Evolutionary conservation across 108 stramenopile genomes (phyloP).

Genomic region (Discostella stelligeroides): DNA sequence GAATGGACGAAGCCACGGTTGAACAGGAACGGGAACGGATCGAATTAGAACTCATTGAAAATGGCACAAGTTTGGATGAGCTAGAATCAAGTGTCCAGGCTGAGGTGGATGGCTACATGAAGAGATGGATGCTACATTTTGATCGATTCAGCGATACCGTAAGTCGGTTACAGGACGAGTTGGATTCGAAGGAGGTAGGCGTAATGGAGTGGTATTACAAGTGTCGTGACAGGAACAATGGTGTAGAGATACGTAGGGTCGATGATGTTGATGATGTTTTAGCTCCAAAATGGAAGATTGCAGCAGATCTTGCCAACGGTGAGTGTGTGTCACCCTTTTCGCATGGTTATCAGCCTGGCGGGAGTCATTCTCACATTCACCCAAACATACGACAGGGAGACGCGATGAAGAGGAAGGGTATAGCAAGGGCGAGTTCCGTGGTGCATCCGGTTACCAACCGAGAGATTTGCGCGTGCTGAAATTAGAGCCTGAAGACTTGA

Average conservation of each 20-base stretch:
- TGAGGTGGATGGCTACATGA: slow-evolving; percentile 25
- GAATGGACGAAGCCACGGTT: not conserved
- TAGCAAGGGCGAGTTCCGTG: slow-evolving; percentile 31
- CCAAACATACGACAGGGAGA: slow-evolving; percentile 10
- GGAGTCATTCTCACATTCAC: not conserved
- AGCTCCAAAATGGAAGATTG: slow-evolving; percentile 3
- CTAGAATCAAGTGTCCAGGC: slow-evolving; percentile 19
- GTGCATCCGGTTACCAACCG: slow-evolving; percentile 39
- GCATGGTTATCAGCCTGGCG: not conserved
- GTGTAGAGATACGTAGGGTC: not conserved
- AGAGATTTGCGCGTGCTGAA: slow-evolving; percentile 27
- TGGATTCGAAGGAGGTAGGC: slow-evolving; percentile 30
- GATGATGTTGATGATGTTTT: not conserved
- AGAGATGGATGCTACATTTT: slow-evolving; percentile 24
- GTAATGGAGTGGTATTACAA: slow-evolving; percentile 32
- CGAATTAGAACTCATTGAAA: slow-evolving; percentile 16
- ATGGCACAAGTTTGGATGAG: slow-evolving; percentile 3
- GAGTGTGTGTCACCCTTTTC: not conserved
- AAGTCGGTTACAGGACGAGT: slow-evolving; percentile 37
- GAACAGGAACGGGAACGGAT: slow-evolving; percentile 15
- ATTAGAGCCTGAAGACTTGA: slow-evolving; percentile 54
- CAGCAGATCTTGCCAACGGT: slow-evolving; percentile 26
- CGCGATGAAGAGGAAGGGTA: slow-evolving; percentile 45
- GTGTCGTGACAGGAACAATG: slow-evolving; percentile 21
- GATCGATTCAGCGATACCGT: slow-evolving; percentile 33